Percentiles rank a stretch among this genome's conserved stretches.
These are phyloP conservation scores for Phellopilus nigrolimitatus DNA, from an alignment of 1,284 basidiomycete genomes.

Conservation along the genomic window DNA sequence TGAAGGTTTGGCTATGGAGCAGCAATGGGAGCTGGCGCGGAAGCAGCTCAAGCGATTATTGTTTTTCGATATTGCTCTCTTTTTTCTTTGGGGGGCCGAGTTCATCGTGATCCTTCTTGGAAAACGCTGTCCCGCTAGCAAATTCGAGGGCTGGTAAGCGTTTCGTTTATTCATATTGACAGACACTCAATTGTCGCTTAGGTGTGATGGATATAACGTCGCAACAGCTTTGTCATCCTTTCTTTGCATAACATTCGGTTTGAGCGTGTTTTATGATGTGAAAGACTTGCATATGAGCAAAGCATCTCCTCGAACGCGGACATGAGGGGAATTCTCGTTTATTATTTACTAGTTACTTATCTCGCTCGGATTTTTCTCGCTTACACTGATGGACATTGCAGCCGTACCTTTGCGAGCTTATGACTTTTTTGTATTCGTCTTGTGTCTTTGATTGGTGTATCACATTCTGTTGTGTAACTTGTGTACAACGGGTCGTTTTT, in stretches of 20 bases:
- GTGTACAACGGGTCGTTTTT: too few species aligned
- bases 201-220: conserved; percentile 67
- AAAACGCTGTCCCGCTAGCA: conserved; percentile 55
- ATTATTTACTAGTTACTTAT: neutral
- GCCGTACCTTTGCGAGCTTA: too few species aligned
- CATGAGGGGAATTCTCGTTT: conserved; percentile 23
- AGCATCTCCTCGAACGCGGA: conserved; percentile 40
- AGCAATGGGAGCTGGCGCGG: conserved; percentile 54
- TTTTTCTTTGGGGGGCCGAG: conserved; percentile 52
- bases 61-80: conserved; percentile 42
- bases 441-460: too few species aligned
- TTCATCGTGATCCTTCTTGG: conserved; percentile 59
- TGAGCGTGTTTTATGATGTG: conserved; percentile 59
- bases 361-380: neutral
- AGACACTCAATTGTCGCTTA: conserved; percentile 25
- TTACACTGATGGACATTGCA: neutral
- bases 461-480: too few species aligned
- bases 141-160: conserved; percentile 57
- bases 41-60: conserved; percentile 48
- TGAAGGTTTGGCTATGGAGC: conserved; percentile 58
- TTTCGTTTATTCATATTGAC: conserved; percentile 7
- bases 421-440: too few species aligned
- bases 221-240: conserved; percentile 58
- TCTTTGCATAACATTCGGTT: conserved; percentile 46
- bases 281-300: conserved; percentile 60